A percentile compares a stretch with the other conserved stretches of the same genome.
phyloP scores from a whole-genome alignment of 1,139 yeast genomes.

The Yamadazyma dendronema region DNA sequence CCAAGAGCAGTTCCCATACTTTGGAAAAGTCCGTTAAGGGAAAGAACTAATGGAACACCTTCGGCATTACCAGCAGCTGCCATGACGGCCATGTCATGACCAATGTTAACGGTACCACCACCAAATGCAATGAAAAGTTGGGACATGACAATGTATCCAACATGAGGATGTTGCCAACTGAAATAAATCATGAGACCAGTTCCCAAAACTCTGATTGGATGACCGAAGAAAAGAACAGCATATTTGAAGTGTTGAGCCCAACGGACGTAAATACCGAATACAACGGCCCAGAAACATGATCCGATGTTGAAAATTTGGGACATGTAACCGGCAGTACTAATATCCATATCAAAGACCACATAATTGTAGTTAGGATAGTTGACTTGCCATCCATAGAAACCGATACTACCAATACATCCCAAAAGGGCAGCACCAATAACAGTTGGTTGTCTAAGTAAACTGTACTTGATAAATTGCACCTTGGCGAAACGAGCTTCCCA shows the following conservation, averaged over 20 bases:
- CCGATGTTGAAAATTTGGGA: constrained; percentile 6
- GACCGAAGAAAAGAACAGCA: constrained; percentile 6
- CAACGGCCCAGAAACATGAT: constrained; percentile 9
- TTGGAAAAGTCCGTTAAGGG: constrained; percentile 5
- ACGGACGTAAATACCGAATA: constrained; percentile 7
- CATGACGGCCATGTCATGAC: constrained; percentile 8
- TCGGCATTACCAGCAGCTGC: constrained; percentile 6
- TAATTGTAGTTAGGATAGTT: constrained; percentile 2
- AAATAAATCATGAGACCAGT: constrained; percentile 8
- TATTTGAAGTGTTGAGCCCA: constrained; percentile 5
- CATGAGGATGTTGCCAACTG: constrained; percentile 5
- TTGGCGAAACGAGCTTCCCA: constrained; percentile 6
- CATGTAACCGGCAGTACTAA: constrained; percentile 6
- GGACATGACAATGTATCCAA: constrained; percentile 7
- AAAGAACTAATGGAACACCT: constrained; percentile 7
- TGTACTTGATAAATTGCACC: constrained; percentile 2
- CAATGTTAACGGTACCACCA: constrained; percentile 8
- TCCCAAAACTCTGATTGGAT: constrained; percentile 6
- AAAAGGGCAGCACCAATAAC: constrained; percentile 5
- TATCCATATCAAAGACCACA: constrained; percentile 4
- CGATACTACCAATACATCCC: constrained; percentile 1
- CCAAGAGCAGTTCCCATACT: constrained; percentile 8
- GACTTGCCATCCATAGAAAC: constrained; percentile 7
- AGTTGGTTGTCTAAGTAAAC: constrained; percentile 4
- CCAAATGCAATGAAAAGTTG: constrained; percentile 7